Evolutionary conservation across 371 early-diverging fungal genomes (phyloP).

Genomic region (Syncephalastrum sp.): DNA sequence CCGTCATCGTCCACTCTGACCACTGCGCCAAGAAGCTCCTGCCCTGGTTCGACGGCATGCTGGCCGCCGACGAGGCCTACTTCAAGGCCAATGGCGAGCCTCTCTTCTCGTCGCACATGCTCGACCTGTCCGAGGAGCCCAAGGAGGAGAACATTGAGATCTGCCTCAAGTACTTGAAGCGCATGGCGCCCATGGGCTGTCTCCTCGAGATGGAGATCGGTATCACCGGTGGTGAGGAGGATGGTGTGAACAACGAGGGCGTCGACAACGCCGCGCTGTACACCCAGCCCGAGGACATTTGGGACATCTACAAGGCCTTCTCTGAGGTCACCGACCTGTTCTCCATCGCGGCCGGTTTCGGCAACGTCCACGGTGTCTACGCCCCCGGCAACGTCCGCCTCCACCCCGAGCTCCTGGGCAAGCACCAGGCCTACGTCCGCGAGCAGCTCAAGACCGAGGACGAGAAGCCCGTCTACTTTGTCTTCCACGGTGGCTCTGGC

Average conservation of each 20-base stretch:
- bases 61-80: slow-evolving; percentile 89
- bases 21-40: slow-evolving; percentile 95
- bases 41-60: slow-evolving; percentile 94
- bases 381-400: slow-evolving; percentile 91
- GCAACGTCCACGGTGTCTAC: slow-evolving; percentile 94
- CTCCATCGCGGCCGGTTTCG: slow-evolving; percentile 88
- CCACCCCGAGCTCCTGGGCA: slow-evolving; percentile 84
- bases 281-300: slow-evolving; percentile 92
- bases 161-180: slow-evolving; percentile 85
- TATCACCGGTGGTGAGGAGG: slow-evolving; percentile 95
- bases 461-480: slow-evolving; percentile 86
- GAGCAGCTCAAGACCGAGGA: slow-evolving; percentile 58
- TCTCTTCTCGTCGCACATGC: slow-evolving; percentile 96
- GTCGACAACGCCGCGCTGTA: slow-evolving; percentile 87
- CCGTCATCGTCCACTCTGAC: slow-evolving; percentile 88
- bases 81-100: slow-evolving; percentile 88
- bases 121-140: slow-evolving; percentile 89
- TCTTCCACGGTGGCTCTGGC: slow-evolving; percentile 95
- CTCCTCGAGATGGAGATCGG: slow-evolving; percentile 95
- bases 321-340: slow-evolving; percentile 75
- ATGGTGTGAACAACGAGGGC: slow-evolving; percentile 90
- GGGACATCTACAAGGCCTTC: slow-evolving; percentile 86
- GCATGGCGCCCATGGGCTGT: slow-evolving; percentile 82
- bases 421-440: slow-evolving; percentile 82
- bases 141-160: slow-evolving; percentile 90